Evolutionary conservation across 305 asterid species (phyloP).

Genomic region (Fraxinus nigra): DNA sequence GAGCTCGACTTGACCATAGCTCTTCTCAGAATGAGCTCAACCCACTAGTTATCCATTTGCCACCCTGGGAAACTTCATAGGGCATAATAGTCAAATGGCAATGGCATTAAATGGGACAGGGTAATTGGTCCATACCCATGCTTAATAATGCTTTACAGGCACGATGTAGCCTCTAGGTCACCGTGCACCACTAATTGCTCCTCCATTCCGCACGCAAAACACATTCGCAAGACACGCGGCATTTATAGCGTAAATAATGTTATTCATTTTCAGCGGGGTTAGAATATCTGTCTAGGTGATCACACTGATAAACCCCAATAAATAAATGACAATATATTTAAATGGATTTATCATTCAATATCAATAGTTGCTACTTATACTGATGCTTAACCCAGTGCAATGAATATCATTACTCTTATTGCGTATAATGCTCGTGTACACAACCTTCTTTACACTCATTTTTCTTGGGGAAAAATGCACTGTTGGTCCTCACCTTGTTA

Average conservation of each 20-base stretch:
- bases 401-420: not conserved
- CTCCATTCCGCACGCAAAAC: not conserved
- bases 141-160: not conserved
- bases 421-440: not conserved
- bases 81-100: not conserved
- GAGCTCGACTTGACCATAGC: not conserved
- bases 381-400: too few relatives aligned
- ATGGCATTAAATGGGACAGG: not conserved
- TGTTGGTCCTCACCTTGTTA: not conserved
- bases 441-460: not conserved
- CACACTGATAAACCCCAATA: too few relatives aligned
- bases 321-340: too few relatives aligned
- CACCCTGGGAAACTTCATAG: not conserved
- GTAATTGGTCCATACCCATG: not conserved
- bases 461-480: not conserved
- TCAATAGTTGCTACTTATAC: too few relatives aligned
- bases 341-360: too few relatives aligned
- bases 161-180: not conserved
- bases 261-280: too few relatives aligned
- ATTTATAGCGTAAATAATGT: not conserved
- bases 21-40: not conserved
- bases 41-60: not conserved
- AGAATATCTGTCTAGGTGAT: too few relatives aligned
- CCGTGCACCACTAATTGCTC: not conserved
- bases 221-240: not conserved